Evolutionary conservation across 768 basidiomycete species (phyloP).

Genomic region (Boletus eberwhitei): DNA sequence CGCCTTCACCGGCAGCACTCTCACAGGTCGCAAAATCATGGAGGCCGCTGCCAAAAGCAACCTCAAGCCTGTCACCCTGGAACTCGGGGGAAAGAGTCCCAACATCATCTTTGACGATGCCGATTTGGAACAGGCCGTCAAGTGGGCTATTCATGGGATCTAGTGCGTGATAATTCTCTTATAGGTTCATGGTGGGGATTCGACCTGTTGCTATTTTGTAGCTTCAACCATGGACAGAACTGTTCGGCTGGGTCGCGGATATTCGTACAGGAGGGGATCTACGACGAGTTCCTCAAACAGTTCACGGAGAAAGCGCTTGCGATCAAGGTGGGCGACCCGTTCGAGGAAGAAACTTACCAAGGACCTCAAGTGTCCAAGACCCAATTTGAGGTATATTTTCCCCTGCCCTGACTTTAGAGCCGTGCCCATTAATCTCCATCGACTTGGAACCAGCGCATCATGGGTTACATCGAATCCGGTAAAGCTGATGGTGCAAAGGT

Average conservation of each 20-base stretch:
- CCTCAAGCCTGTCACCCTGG: constrained; percentile 9
- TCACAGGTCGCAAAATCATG: constrained; percentile 11
- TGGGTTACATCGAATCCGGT: constrained; percentile 11
- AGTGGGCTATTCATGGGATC: constrained; percentile 9
- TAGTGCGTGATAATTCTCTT: background rate
- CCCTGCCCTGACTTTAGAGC: too few relatives aligned
- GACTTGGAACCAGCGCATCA: constrained; percentile 1
- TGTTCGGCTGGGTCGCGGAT: constrained; percentile 12
- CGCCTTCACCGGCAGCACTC: constrained; percentile 11
- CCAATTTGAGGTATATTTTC: constrained; percentile 3
- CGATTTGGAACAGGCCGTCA: constrained; percentile 11
- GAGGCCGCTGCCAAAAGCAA: constrained; percentile 12
- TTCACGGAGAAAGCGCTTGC: constrained; percentile 6
- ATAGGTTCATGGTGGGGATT: background rate
- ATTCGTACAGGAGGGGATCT: constrained; percentile 7
- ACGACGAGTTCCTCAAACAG: background rate
- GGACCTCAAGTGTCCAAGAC: constrained; percentile 11
- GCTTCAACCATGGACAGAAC: constrained; percentile 8
- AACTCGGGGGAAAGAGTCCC: constrained; percentile 14
- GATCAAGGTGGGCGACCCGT: constrained; percentile 8
- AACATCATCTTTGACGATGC: constrained; percentile 11
- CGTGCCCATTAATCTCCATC: background rate
- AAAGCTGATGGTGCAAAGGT: constrained; percentile 4
- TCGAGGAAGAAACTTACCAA: constrained; percentile 4
- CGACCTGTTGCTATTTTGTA: background rate